Evolutionary conservation across 2,329 filamentous ascomycete genomes (phyloP).

Genomic region (Clonostachys rosea): DNA sequence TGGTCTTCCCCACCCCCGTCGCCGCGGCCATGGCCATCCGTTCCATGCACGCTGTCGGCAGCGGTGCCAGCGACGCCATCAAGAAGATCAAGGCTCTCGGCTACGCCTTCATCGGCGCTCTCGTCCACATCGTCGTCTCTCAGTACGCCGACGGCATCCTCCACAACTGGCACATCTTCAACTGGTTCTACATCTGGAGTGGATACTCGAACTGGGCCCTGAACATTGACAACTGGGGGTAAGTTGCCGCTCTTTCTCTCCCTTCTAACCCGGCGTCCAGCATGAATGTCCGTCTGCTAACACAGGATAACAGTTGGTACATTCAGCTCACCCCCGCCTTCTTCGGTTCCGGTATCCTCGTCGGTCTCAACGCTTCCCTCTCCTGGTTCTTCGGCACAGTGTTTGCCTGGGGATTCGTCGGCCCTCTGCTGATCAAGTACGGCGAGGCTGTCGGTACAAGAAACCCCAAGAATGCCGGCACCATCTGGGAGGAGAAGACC

Average conservation of each 20-base stretch:
- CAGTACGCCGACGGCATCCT: slow-evolving; percentile 56
- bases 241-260: no score
- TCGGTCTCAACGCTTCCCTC: slow-evolving; percentile 46
- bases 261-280: no score
- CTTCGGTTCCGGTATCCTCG: slow-evolving; percentile 50
- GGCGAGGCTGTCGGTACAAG: slow-evolving; percentile 41
- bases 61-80: slow-evolving; percentile 45
- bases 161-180: slow-evolving; percentile 53
- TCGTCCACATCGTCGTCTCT: slow-evolving; percentile 49
- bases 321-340: slow-evolving; percentile 57
- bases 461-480: slow-evolving; percentile 10
- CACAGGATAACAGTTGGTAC: slow-evolving; percentile 31
- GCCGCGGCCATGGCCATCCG: slow-evolving; percentile 59
- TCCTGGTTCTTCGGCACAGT: slow-evolving; percentile 54
- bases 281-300: no score
- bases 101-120: slow-evolving; percentile 41
- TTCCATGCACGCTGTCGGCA: slow-evolving; percentile 54
- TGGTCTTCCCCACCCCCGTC: slow-evolving; percentile 55
- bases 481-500: slow-evolving; percentile 12
- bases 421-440: slow-evolving; percentile 38
- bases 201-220: slow-evolving; percentile 44
- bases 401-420: slow-evolving; percentile 48
- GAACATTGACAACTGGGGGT: slow-evolving; percentile 53
- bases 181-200: slow-evolving; percentile 50
- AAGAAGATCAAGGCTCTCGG: slow-evolving; percentile 52